Evolutionary conservation across 331 rosid species (phyloP), one percentile per base, ranked within the genome.

Genomic region (Acacia pycnantha): DNA sequence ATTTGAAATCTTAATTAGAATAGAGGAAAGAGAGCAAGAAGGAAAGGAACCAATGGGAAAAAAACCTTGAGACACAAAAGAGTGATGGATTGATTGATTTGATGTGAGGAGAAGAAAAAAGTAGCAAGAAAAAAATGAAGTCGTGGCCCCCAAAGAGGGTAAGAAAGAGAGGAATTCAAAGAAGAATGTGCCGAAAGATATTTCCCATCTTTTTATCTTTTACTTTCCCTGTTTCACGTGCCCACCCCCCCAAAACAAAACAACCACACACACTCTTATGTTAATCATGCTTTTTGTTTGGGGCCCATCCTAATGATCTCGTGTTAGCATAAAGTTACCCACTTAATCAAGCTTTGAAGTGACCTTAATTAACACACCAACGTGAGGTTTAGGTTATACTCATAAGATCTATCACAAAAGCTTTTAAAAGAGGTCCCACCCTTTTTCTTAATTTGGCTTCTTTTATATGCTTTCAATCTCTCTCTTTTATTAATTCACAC

Each of bases 141-240:
- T 62, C 35, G 79, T 79, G 87, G 89, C 87, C 92, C 93, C 87
- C 80, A 62, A 22, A 35, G 80, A 0, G 68, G 43, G 54, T 41
- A 82, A 76, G 87, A 83, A 85, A 85, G 83, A 70, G 54, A 70
- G 74, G 66, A 82, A 31, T 31, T 31, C 33, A 31, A 54, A 54
- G 77, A 73, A 61, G 76, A 58, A 53, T 62, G 70, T 79, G 88
- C 86, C 88, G 58, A 82, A 84, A 80, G 68, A 27, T 85, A 85
- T 81, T 78, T 81, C 48, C 78, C 80, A 37, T 37, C 41, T 37
- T 35, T 31, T 35, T 35, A 68, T 81, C 73, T 70, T 82, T 84
- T 50, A 62, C 82, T 84, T 86, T 84, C 82, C 84, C 83, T 86
- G 84, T 86, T 88, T 90, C 89, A 85, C 84, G 90, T 88, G 89